Base-by-base conservation (phyloP, 202 grass and related monocot species). In the Carex sylvatica region DNA sequence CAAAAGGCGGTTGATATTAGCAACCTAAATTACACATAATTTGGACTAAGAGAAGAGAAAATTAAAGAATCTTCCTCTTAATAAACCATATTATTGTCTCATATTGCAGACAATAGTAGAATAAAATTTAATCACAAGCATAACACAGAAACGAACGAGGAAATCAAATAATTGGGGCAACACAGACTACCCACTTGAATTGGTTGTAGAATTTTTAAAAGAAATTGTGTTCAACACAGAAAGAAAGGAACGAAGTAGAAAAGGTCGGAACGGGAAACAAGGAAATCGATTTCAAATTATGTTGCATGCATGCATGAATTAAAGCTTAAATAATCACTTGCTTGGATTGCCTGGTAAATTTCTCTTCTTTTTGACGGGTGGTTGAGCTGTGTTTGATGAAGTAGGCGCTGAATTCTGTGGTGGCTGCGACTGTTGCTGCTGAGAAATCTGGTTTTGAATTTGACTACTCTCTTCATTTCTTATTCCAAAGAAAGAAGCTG, bases 311-410 rank as follows among this genome's bases (percentile, higher is more conserved):
- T 72, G 88, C 71, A 88, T 53, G 82, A 54, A 49, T 47, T 49
- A 84, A 87, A 85, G 56, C 54, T 47, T 18, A 63, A 83, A 87
- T 70, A 36, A 74, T 51, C 85, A 82, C 86, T 90, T 89, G 83
- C 75, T 65, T 90, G 86, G 83, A 86, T 94, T 91, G 84, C 95
- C 90, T 77, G 92, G 92, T 79, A 93, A 59, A 79, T 85, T 98
- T 55, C 92, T 91, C 82, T 92, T 98, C 95, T 94, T 98, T 88
- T 98, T 98, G 78, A 84, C 87, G 24, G 93, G 93, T 19, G 93
- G 90, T n/a, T 86, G 2, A 66, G 84, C 53, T 8, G 87, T 76
- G 62, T 87, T 88, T 33, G 91, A 90, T 70, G 85, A 84, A 28
- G 85, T 76, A 18, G 75, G 60, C 1, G 88, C 58, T 9, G 85